These are phyloP conservation scores for Zasmidium angulare DNA, from an alignment of 2,329 filamentous ascomycete species.

Conservation along the genomic window DNA sequence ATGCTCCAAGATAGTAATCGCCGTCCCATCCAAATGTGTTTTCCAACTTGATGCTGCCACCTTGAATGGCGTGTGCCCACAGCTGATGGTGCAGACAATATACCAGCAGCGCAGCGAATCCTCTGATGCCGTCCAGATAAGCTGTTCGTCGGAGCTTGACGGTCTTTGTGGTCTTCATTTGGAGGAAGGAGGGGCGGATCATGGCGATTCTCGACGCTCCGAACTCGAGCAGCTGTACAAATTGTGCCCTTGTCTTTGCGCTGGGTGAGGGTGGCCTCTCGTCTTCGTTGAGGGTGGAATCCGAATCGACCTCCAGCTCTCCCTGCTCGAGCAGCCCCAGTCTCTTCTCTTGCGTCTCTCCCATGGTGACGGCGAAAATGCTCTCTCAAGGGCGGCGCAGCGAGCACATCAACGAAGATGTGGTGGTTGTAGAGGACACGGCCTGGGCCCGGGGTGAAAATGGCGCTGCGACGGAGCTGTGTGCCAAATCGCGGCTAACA, in stretches of 20 bases:
- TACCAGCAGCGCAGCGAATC: slow-evolving; percentile 66
- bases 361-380: not conserved
- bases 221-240: slow-evolving; percentile 14
- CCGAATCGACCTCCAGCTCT: slow-evolving; percentile 20
- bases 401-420: not conserved
- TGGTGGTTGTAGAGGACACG: not conserved
- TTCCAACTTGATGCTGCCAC: slow-evolving; percentile 20
- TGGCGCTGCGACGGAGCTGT: not conserved
- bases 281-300: slow-evolving; percentile 24
- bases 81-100: slow-evolving; percentile 61
- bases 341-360: slow-evolving; percentile 12
- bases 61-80: slow-evolving; percentile 51
- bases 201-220: slow-evolving; percentile 17
- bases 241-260: slow-evolving; percentile 14
- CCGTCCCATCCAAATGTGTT: slow-evolving; percentile 18
- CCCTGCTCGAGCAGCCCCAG: slow-evolving; percentile 23
- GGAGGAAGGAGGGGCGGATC: slow-evolving; percentile 19
- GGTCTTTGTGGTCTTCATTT: slow-evolving; percentile 12
- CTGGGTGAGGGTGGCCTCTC: slow-evolving; percentile 16
- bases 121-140: slow-evolving; percentile 65
- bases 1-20: slow-evolving; percentile 48
- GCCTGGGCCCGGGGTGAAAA: not conserved
- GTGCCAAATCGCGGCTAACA: no score
- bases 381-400: not conserved
- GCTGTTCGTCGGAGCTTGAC: slow-evolving; percentile 50